Conservation (phyloP, 768 basidiomycete genomes). For the Flagelloscypha sp. region DNA sequence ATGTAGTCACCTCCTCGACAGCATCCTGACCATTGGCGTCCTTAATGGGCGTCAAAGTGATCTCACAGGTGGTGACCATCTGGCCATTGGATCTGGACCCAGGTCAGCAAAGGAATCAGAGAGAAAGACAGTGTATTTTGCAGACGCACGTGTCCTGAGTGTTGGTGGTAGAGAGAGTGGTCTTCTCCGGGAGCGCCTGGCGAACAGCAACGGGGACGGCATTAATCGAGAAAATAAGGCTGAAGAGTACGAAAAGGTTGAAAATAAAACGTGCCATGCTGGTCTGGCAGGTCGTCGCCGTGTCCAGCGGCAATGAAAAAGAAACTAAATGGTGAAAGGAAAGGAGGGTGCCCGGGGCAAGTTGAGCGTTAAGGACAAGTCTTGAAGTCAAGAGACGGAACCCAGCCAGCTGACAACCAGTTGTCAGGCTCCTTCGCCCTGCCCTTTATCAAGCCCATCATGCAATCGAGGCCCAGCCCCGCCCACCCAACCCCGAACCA, state of each 20-base stretch:
- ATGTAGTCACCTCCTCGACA: constrained; percentile 45
- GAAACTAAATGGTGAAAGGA: too few relatives aligned
- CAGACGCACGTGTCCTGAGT: constrained; percentile 39
- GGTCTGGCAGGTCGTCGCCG: too few relatives aligned
- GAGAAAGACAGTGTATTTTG: constrained; percentile 1
- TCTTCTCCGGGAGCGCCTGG: constrained; percentile 21
- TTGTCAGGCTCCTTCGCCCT: too few relatives aligned
- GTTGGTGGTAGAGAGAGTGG: constrained; percentile 35
- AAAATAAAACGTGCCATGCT: constrained; percentile 22
- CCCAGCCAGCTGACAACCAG: too few relatives aligned
- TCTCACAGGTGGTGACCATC: constrained; percentile 50
- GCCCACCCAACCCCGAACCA: too few relatives aligned
- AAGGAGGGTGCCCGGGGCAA: too few relatives aligned
- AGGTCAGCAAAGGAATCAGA: constrained; percentile 10
- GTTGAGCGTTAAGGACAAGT: too few relatives aligned
- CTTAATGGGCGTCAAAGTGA: constrained; percentile 48
- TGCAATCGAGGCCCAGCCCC: too few relatives aligned
- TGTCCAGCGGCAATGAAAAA: too few relatives aligned
- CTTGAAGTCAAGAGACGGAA: too few relatives aligned
- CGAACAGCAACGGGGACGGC: constrained; percentile 29
- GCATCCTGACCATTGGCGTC: constrained; percentile 40
- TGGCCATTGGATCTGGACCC: constrained; percentile 38
- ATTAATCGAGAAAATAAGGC: constrained; percentile 24
- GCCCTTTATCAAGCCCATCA: too few relatives aligned
- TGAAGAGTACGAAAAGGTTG: constrained; percentile 29